Evolutionary conservation across 2,329 filamentous ascomycete species (phyloP), one percentile per base, ranked within the genome.

Genomic region (Colletotrichum gigasporum): DNA sequence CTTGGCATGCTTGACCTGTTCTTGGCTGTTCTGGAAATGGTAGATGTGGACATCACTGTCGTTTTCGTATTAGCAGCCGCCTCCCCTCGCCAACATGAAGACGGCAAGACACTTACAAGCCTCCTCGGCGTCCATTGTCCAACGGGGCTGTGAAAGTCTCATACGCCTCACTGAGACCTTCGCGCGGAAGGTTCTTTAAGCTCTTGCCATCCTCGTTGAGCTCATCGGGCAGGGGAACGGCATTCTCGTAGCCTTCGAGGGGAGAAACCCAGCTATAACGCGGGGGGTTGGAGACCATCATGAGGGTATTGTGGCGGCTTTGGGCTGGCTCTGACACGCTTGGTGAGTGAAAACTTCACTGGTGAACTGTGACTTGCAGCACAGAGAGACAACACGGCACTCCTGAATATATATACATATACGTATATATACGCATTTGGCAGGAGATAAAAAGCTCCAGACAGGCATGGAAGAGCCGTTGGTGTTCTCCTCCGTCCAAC

Each of bases 21-120:
- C 79, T 1, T 83, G 74, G 65, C 90, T 90, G 44, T 80, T 83
- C 72, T 89, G 87, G 67, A 89, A 87, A 76, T 93, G 92, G 78
- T 97, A 97, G 70, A 97, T 89, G 76, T 97, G 94, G 14, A 96
- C 78, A 73, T 97, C 94, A 69, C 86, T 89, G 55, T n/a, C n/a
- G 3, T 12, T 18, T 24, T 26, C n/a, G 5, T 28, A 16, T 61
- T 45, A 57, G 22, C 10, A 34, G 10, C 16, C n/a, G 16, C 10
- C 16, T 39, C 18, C 12, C n/a, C 9, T 42, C 12, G 28, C 44
- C 32, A 34, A 37, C 37, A 37, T 28, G 26, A 41, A 32, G 9
- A 20, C 28, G n/a, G 8, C 24, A 52, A 37, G 41, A 35, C n/a
- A 79, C 84, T 75, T 67, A 89, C 86, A 97, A 97, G 10, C 89